Evolutionary conservation across 441 rosid species (phyloP), one percentile per base, ranked within the genome.

Genomic region (Pelargonium exstipulatum): DNA sequence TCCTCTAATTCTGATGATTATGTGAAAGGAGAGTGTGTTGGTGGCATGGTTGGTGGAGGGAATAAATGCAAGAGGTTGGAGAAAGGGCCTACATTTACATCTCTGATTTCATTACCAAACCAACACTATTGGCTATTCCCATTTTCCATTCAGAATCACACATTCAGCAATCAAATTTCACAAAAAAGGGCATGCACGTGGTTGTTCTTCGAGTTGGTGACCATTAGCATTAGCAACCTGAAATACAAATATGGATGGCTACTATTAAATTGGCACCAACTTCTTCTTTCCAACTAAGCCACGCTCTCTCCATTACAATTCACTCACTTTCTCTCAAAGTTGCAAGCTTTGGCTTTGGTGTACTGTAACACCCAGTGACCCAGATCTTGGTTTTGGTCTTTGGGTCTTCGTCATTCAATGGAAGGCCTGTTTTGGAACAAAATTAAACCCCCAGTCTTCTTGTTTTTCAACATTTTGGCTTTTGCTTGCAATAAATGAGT

Each of bases 11-110:
- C 57, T 10, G 57, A 3, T 49, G 13, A 46, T 46, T 48, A 48
- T 13, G 55, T 48, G 16, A 12, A 12, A 4, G 55, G 10, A 13
- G 1, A n/a, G n/a, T 48, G 55, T n/a, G 55, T 48, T 48, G 58
- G 58, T 51, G 16, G 16, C 58, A 51, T 14, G 20, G 58, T 51
- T 51, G 58, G 58, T 51, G 58, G 58, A 51, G 58, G 6, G 58
- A 51, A 51, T 51, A 51, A 51, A 51, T 51, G 58, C 58, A n/a
- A 51, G 20, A 14, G 20, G 58, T 4, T 51, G 20, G 58, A 51
- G 2, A 51, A 5, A 51, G 58, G 58, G 8, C 58, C 58, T 51
- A 51, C 58, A 51, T 5, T 51, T 13, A 51, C 58, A 45, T 45
- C 49, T 9, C 55, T 49, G 55, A 49, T n/a, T 49, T n/a, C 17